A percentile compares a stretch with the other conserved stretches of the same genome.
These are phyloP conservation scores for Blumeria hordei DNA, from an alignment of 2,329 filamentous ascomycete genomes.

Conservation along the genomic window DNA sequence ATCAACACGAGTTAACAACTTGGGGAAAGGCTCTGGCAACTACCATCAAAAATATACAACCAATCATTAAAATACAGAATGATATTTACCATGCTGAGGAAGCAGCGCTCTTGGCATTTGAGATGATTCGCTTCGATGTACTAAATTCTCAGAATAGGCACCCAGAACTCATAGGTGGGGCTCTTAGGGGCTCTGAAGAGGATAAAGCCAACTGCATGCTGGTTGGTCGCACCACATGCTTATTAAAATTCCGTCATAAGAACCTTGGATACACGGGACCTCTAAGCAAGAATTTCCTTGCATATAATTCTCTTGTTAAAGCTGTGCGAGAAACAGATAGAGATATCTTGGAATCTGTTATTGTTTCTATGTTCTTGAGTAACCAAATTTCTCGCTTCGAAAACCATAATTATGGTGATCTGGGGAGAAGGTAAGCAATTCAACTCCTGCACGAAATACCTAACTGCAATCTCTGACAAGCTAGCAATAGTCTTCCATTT, in stretches of 20 bases:
- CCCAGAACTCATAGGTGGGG: conserved; percentile 28
- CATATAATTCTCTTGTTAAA: conserved; percentile 63
- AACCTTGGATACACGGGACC: conserved; percentile 84
- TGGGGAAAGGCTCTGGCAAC: conserved; percentile 65
- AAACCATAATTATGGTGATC: conserved; percentile 25
- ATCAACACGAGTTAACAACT: conserved; percentile 51
- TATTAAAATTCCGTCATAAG: conserved; percentile 62
- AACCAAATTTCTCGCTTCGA: conserved; percentile 53
- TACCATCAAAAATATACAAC: conserved; percentile 37
- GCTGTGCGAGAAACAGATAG: conserved; percentile 58
- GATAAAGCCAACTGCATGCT: conserved; percentile 60
- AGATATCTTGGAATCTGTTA: conserved; percentile 62
- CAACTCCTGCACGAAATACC: background rate
- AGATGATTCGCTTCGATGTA: conserved; percentile 57
- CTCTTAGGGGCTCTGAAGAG: conserved; percentile 34
- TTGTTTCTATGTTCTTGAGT: conserved; percentile 57
- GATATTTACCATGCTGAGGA: conserved; percentile 39
- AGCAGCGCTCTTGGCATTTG: conserved; percentile 58
- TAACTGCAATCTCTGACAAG: background rate
- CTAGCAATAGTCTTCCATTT: conserved; percentile 33
- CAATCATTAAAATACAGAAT: conserved; percentile 19
- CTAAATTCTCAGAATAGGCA: conserved; percentile 44
- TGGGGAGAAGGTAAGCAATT: conserved; percentile 43
- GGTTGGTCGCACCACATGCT: conserved; percentile 63
- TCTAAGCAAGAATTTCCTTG: conserved; percentile 68